Base-by-base conservation (phyloP, 129 eudicot species). In the Flaveria trinervia region DNA sequence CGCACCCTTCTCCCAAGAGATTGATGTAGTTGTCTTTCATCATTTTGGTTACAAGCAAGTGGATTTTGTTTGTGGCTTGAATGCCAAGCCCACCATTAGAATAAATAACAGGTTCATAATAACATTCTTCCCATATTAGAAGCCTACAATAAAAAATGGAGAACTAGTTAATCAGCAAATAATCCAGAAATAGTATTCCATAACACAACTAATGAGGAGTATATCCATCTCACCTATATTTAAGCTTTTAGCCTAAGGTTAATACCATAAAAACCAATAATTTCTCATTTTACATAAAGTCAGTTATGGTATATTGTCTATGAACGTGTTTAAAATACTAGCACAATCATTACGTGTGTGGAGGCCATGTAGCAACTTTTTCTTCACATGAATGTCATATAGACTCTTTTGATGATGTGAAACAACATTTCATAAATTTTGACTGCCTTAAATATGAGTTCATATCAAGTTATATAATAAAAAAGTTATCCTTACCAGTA, bases 81-180 rank as follows among this genome's bases (percentile, higher is more conserved):
- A 77, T 74, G 68, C 79, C 92, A 50, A 73, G 83, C 23, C 77
- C 81, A 18, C 65, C 79, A 54, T 74, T 45, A 7, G 91, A 46
- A 81, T 67, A 86, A 7, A 81, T 43, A 30, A 82, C 59, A 2
- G 92, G 78, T 70, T 86, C 98, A 43, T 89, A 83, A 82, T 91
- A 91, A 80, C 92, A 90, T 72, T 91, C 97, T 86, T 94, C 98
- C 97, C 98, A 94, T 60, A 94, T 94, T 65, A 94, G 84, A 79
- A 93, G 91, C 87, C 98, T 94, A 90, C 71, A 70, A 75, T 70
- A 5, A 68, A 22, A 55, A 28, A 28, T 6, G 22, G 25, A 61
- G 41, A 59, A 49, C 11, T 39, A 15, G 64, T 72, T 79, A 72
- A 39, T 62, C 44, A 36, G 33, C 56, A 61, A 62, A 26, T 71